Conservation (phyloP, 495 filamentous ascomycete genomes). For the Penicillium steckii region DNA sequence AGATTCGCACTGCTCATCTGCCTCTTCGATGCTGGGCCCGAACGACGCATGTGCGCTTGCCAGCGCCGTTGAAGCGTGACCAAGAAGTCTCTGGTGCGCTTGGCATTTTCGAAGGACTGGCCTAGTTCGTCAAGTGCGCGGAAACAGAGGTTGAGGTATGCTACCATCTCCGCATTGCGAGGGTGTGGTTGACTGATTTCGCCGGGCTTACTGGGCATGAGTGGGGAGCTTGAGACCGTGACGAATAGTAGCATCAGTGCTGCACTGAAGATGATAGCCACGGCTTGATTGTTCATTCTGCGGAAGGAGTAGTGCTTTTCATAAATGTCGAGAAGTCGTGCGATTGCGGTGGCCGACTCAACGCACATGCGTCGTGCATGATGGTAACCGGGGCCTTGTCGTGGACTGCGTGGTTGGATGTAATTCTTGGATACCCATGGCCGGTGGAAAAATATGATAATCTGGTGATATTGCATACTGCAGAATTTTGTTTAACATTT, state of each 20-base stretch:
- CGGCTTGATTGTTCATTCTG: constrained; percentile 50
- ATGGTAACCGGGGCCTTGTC: constrained; percentile 14
- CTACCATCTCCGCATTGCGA: constrained; percentile 41
- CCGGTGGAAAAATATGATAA: constrained; percentile 49
- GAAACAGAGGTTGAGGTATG: constrained; percentile 48
- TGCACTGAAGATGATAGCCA: constrained; percentile 51
- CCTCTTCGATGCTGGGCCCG: constrained; percentile 35
- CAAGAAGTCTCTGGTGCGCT: constrained; percentile 44
- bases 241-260: constrained; percentile 49
- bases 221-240: constrained; percentile 39
- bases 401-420: constrained; percentile 40
- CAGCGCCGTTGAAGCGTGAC: constrained; percentile 47
- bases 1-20: constrained; percentile 30
- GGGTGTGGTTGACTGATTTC: constrained; percentile 23
- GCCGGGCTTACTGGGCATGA: constrained; percentile 19
- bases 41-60: constrained; percentile 47
- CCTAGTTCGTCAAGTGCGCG: constrained; percentile 46
- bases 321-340: constrained; percentile 46
- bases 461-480: constrained; percentile 55
- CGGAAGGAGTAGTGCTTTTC: constrained; percentile 50
- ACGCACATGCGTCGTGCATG: constrained; percentile 27
- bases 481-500: neutral
- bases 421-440: constrained; percentile 52
- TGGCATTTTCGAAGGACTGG: constrained; percentile 48
- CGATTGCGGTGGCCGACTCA: constrained; percentile 33